Base-by-base conservation (phyloP, 495 filamentous ascomycete genomes). In the Aspergillus carlsbadensis region DNA sequence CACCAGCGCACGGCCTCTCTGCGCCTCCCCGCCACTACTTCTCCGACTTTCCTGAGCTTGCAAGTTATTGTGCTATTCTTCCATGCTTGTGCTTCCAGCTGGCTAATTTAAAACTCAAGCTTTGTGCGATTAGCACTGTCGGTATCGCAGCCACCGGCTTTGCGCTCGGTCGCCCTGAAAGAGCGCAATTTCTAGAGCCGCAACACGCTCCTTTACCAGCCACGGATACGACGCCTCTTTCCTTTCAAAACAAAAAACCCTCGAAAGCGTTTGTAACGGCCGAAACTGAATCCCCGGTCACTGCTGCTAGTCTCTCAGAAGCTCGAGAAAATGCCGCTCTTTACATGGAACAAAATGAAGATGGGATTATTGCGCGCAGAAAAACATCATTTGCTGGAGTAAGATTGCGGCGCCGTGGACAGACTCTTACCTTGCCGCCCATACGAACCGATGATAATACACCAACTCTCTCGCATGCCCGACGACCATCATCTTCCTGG, bases 41-140 rank as follows among this genome's bases (percentile, higher is more conserved):
- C 22, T 11, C 29, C 17, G 21, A 21, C 29, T 20, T 15, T 40
- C 26, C 21, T 24, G 20, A 29, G 18, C 31, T 18, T n/a, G 33
- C 41, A 52, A 52, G 44, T 20, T 31, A 17, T 26, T 36, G 8
- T 51, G 20, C 18, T 22, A 40, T 37, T 39, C 21, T n/a, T 42
- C 10, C 3, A 6, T 13, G 3, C 4, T 15, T 53, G 10, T 15
- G 11, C 21, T 15, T 13, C 37, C 6, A 21, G 41, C 48, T 57
- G 15, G 24, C 57, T 36, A 15, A 26, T 29, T 35, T 29, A 5
- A 50, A 3, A 24, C n/a, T 29, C 65, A 66, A 89, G 86, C 79
- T 89, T 36, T 88, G 86, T 85, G 86, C 86, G 61, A 72, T 84
- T 62, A 83, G 84, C 76, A 87, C 86, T 53, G 77, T 88, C 68